Evolutionary conservation across 805 yeast species (phyloP).

Genomic region (Lipomyces japonicus): DNA sequence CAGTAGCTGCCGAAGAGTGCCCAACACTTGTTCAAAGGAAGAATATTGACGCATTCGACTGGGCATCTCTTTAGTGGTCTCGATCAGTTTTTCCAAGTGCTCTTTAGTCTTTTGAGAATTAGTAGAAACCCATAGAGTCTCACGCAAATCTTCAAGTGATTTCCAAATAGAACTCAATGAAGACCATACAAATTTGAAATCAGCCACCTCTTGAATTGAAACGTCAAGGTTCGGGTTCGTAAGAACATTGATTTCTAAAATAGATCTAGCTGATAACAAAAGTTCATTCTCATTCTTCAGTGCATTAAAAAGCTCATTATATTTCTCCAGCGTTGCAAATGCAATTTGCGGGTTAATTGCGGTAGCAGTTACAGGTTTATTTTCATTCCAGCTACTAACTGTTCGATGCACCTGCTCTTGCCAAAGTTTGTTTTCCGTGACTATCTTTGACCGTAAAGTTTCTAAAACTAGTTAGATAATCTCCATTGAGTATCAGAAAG

Average conservation of each 20-base stretch:
- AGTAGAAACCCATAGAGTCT: slow-evolving; percentile 48
- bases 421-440: slow-evolving; percentile 20
- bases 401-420: slow-evolving; percentile 9
- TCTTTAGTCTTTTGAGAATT: slow-evolving; percentile 46
- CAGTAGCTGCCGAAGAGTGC: slow-evolving; percentile 42
- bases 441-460: slow-evolving; percentile 12
- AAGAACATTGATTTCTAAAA: slow-evolving; percentile 39
- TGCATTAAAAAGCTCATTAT: slow-evolving; percentile 30
- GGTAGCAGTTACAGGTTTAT: slow-evolving; percentile 35
- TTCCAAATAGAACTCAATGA: slow-evolving; percentile 52
- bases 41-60: slow-evolving; percentile 59
- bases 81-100: slow-evolving; percentile 50
- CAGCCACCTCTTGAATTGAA: slow-evolving; percentile 49
- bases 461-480: slow-evolving; percentile 17
- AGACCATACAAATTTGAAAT: slow-evolving; percentile 61
- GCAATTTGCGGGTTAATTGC: slow-evolving; percentile 33
- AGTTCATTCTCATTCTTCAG: slow-evolving; percentile 25
- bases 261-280: slow-evolving; percentile 38
- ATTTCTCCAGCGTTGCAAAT: slow-evolving; percentile 30
- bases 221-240: slow-evolving; percentile 35
- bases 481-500: slow-evolving; percentile 11
- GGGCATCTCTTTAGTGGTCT: slow-evolving; percentile 51
- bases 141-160: slow-evolving; percentile 44
- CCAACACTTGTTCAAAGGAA: slow-evolving; percentile 61
- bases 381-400: slow-evolving; percentile 25